Evolutionary conservation across 1,139 yeast genomes (phyloP).

Genomic region (Saccharomyces hybrid): DNA sequence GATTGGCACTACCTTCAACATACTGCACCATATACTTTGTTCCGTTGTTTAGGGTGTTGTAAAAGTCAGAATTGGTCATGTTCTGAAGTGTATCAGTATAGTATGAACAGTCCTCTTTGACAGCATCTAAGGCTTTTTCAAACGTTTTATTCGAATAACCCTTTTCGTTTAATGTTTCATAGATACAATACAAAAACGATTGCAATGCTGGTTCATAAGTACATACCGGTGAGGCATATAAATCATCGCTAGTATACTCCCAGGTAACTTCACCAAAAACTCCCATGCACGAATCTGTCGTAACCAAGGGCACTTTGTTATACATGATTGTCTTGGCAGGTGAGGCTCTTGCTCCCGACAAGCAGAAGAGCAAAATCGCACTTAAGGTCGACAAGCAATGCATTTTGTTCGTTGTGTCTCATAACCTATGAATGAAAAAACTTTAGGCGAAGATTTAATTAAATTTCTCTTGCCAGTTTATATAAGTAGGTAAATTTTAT

Average conservation of each 20-base stretch:
- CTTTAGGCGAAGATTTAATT: background rate
- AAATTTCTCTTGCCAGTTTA: background rate
- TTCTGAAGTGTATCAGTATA: slow-evolving; percentile 4
- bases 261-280: background rate
- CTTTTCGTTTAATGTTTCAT: slow-evolving; percentile 12
- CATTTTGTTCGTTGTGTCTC: background rate
- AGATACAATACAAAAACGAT: slow-evolving; percentile 17
- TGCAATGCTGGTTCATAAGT: slow-evolving; percentile 20
- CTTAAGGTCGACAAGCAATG: background rate
- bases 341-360: background rate
- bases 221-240: slow-evolving; percentile 9
- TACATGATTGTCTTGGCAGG: background rate
- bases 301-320: background rate
- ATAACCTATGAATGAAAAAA: background rate
- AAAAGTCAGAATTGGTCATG: slow-evolving; percentile 9
- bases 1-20: background rate
- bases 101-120: slow-evolving; percentile 10
- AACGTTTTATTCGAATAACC: slow-evolving; percentile 6
- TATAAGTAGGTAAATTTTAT: background rate
- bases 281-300: background rate
- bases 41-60: slow-evolving; percentile 14
- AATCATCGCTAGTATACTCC: background rate
- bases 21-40: slow-evolving; percentile 6
- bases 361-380: background rate
- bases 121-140: slow-evolving; percentile 11